Percentiles rank a stretch among this genome's conserved stretches.
phyloP scores from a whole-genome alignment of 2,329 filamentous ascomycete genomes.

The Arthrobotrys entomopaga region DNA sequence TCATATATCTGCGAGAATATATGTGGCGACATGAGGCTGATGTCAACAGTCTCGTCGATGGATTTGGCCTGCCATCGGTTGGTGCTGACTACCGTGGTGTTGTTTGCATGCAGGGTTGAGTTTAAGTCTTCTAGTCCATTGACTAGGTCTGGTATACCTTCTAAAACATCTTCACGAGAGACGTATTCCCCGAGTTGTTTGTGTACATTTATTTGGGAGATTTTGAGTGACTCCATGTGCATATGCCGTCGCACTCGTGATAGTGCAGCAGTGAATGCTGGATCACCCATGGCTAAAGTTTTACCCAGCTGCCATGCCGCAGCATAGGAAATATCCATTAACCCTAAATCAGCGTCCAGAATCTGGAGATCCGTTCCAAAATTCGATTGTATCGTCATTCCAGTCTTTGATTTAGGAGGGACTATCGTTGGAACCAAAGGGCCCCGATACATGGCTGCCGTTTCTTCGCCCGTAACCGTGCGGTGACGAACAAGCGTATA shows the following conservation, averaged over 20 bases:
- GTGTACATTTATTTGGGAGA: no score
- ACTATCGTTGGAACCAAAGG: constrained; percentile 61
- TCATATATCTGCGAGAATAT: neutral
- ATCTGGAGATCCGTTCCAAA: constrained; percentile 62
- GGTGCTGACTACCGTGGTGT: no score
- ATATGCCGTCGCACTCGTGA: constrained; percentile 55
- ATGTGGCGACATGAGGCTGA: neutral
- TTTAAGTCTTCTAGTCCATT: no score
- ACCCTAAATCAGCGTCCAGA: constrained; percentile 61
- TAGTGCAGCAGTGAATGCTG: constrained; percentile 59
- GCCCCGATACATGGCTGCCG: constrained; percentile 62
- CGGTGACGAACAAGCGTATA: constrained; percentile 62
- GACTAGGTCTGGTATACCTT: no score
- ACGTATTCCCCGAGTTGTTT: no score
- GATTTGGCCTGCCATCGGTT: no score
- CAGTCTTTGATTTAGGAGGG: neutral
- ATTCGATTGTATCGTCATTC: constrained; percentile 59
- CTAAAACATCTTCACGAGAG: no score
- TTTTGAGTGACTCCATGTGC: no score
- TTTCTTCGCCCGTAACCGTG: constrained; percentile 63
- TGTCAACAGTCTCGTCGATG: constrained; percentile 9
- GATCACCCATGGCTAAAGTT: constrained; percentile 62
- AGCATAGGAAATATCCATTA: constrained; percentile 65
- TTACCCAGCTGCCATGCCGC: constrained; percentile 64
- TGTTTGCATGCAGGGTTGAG: no score